Evolutionary conservation across 164 flowering plant species (phyloP), one percentile per base, ranked within the genome.

Genomic region (Saururus chinensis): DNA sequence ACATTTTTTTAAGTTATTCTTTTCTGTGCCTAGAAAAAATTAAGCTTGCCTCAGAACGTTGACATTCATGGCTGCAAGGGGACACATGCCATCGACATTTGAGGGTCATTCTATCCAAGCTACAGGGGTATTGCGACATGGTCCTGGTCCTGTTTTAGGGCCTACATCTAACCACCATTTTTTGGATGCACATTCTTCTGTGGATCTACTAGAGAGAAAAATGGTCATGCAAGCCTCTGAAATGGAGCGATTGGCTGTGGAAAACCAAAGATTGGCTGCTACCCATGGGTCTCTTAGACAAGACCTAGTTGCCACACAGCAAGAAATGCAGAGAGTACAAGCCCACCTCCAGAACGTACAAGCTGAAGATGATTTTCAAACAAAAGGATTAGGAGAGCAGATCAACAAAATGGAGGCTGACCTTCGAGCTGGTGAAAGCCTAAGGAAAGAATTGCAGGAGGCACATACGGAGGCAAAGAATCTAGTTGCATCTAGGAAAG

Each of bases 291-390:
- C 76, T 51, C 66, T 87, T 71, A 80, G 81, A 68, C 75, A 82
- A 62, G 92, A 93, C 17, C 84, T 87, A 64, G 70, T 69, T 40
- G 76, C 70, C 60, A 63, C 86, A 35, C 81, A 83, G 60, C 74
- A 82, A 59, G 92, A 93, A 70, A 68, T 77, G 62, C 80, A 77
- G 55, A 76, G 67, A 60, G 52, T 84, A n/a, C 79, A 79, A 65
- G 85, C 82, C 37, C 89, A 82, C 66, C 81, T 83, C 25, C 79
- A 81, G 63, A 83, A 84, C 73, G 80, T 77, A 37, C 78, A 80
- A 60, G 79, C 89, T 51, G 99, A 93, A 69, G 78, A 87, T 68
- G 99, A 90, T 66, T 79, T 87, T 59, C 89, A 87, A 76, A 76
- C 85, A 45, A 74, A 91, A 65, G 70, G 82, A 51, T 73, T 87